Evolutionary conservation across 164 flowering plant species (phyloP), one percentile per base, ranked within the genome.

Genomic region (Vitis rupestris): DNA sequence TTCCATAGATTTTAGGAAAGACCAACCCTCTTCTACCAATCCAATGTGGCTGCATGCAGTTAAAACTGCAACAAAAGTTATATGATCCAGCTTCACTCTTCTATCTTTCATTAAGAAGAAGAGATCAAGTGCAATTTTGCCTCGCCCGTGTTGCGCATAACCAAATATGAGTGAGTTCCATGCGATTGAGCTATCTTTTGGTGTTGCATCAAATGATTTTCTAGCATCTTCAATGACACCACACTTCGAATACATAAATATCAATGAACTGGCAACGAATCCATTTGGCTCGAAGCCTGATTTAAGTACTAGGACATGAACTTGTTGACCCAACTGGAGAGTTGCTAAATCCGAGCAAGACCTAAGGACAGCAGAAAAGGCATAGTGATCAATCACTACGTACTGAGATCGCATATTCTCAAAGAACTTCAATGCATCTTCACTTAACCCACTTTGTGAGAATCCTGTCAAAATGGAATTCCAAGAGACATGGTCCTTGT

Each of bases 21-120:
- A 11, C 17, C 66, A 50, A 31, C 97, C 98, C 78, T 87, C 76
- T 67, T 87, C 88, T 4, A 91, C 85, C 66, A 88, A 68, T 14
- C 98, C 98, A 49, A 82, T 80, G 75, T 93, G 98, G 73, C 93
- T 89, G 72, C 98, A 93, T 12, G 98, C 97, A 61, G 91, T 89
- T 23, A 93, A 76, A 75, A 88, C 81, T 15, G 93, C 97, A 70
- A 91, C 93, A 73, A 91, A 88, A 8, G 98, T 91, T 64, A 91
- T 80, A 68, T 91, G 98, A 74, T 91, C 94, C 50, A 83, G 80
- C 72, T 83, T 86, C 67, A 94, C 91, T 48, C 63, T 67, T 49
- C 31, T 76, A 27, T 80, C 81, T 50, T 50, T 81, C 98, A 94
- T 94, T 59, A 57, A 23, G 61, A 67, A 67, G 81, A 94, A 94